Evolutionary conservation across 1,284 basidiomycete genomes (phyloP).

Genomic region (Leccinum pachyderme): DNA sequence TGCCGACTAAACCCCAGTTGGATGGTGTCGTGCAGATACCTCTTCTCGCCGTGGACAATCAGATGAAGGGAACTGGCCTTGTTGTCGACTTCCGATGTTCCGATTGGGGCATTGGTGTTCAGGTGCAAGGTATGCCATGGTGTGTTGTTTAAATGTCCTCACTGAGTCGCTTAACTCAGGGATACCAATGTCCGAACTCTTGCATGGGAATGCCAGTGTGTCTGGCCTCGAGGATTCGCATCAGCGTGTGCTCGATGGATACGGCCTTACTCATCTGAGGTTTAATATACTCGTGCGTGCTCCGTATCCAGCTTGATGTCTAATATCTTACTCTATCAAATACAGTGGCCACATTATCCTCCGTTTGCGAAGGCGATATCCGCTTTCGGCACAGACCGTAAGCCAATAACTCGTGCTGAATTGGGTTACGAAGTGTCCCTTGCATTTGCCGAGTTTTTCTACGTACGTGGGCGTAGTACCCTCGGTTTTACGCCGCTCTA

Average conservation of each 20-base stretch:
- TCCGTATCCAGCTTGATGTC: not conserved
- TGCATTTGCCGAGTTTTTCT: conserved; percentile 32
- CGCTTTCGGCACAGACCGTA: conserved; percentile 19
- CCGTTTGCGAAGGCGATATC: conserved; percentile 27
- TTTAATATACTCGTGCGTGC: conserved; percentile 27
- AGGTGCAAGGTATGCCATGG: conserved; percentile 18
- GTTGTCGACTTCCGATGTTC: conserved; percentile 24
- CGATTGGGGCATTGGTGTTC: conserved; percentile 27
- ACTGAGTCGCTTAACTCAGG: conserved; percentile 9
- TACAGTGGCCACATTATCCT: conserved; percentile 30
- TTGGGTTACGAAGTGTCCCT: conserved; percentile 31
- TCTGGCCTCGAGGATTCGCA: conserved; percentile 20
- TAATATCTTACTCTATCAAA: conserved; percentile 1
- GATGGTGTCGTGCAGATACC: conserved; percentile 25
- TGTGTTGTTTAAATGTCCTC: not conserved
- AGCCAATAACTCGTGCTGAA: conserved; percentile 20
- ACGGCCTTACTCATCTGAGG: conserved; percentile 15
- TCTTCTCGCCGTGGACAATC: conserved; percentile 26
- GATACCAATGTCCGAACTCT: conserved; percentile 24
- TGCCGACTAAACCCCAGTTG: conserved; percentile 22
- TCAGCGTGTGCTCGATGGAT: conserved; percentile 24
- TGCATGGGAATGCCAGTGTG: conserved; percentile 18
- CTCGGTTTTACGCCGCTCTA: not conserved
- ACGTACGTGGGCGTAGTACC: conserved; percentile 18
- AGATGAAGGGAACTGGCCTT: conserved; percentile 17